phyloP scores from a whole-genome alignment of 2,329 filamentous ascomycete species.

The Ceratocystis huliohia region DNA sequence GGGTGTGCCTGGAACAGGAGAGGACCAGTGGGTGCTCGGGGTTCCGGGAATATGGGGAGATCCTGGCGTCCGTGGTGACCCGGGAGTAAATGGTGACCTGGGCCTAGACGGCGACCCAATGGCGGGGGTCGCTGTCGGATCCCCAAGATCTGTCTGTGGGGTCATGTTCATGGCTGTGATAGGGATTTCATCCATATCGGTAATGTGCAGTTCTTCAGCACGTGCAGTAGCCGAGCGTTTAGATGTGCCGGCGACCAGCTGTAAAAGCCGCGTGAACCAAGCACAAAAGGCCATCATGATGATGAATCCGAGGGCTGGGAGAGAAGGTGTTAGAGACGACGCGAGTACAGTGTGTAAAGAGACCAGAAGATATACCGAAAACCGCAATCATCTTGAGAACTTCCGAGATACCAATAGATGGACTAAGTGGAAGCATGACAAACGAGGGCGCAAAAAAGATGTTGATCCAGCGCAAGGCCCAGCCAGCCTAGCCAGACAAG shows the following conservation, averaged over 20 bases:
- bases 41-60: background rate
- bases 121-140: background rate
- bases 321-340: background rate
- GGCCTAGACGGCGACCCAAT: background rate
- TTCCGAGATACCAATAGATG: constrained; percentile 40
- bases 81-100: background rate
- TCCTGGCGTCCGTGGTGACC: background rate
- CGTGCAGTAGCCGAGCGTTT: constrained; percentile 41
- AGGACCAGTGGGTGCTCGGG: background rate
- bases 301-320: constrained; percentile 41
- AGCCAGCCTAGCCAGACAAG: constrained; percentile 36
- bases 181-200: constrained; percentile 36
- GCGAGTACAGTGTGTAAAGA: background rate
- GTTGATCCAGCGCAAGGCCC: constrained; percentile 46
- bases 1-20: constrained; percentile 11
- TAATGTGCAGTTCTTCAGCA: constrained; percentile 34
- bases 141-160: constrained; percentile 22
- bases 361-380: constrained; percentile 34
- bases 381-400: constrained; percentile 47
- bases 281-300: constrained; percentile 40
- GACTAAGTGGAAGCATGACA: constrained; percentile 44
- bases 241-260: constrained; percentile 38
- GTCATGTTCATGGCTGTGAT: constrained; percentile 27
- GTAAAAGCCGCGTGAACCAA: constrained; percentile 42
- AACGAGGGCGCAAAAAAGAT: constrained; percentile 48